These are phyloP conservation scores for Talaromyces proteolyticus DNA, from an alignment of 495 filamentous ascomycete species.

Conservation along the genomic window DNA sequence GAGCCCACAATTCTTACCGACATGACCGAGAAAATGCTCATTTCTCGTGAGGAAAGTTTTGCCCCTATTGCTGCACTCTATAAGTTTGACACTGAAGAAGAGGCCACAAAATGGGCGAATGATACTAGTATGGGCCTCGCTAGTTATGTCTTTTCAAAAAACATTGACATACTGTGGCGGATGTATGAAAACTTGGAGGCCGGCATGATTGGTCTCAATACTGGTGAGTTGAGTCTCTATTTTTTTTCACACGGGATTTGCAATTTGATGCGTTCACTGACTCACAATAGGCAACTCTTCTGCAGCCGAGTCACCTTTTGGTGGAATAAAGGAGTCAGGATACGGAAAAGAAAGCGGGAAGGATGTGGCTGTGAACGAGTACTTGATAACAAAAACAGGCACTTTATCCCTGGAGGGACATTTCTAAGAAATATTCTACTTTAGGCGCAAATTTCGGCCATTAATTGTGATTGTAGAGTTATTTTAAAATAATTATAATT, in stretches of 20 bases:
- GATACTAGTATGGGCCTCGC: slow-evolving; percentile 65
- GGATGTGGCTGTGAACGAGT: slow-evolving; percentile 65
- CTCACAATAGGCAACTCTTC: slow-evolving; percentile 48
- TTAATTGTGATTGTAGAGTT: no score
- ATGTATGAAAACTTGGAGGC: slow-evolving; percentile 69
- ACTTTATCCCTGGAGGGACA: slow-evolving; percentile 59
- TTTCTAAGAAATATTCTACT: slow-evolving; percentile 24
- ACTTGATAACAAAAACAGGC: slow-evolving; percentile 67
- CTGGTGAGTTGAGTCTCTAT: slow-evolving; percentile 32
- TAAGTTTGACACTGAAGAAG: slow-evolving; percentile 63
- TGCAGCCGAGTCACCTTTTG: slow-evolving; percentile 67
- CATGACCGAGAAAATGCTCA: slow-evolving; percentile 57
- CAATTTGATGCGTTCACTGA: background rate
- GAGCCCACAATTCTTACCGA: slow-evolving; percentile 62
- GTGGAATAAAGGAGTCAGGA: slow-evolving; percentile 70
- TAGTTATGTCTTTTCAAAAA: slow-evolving; percentile 70
- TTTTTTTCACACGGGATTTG: background rate
- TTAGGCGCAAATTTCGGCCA: background rate
- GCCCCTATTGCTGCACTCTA: slow-evolving; percentile 64
- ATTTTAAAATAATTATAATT: no score
- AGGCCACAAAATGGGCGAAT: slow-evolving; percentile 57
- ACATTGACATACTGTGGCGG: slow-evolving; percentile 65
- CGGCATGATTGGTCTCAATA: slow-evolving; percentile 71
- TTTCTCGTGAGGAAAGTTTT: slow-evolving; percentile 65
- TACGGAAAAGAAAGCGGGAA: slow-evolving; percentile 74